These are phyloP conservation scores for Monosporascus sp. DNA, from an alignment of 2,329 filamentous ascomycete species.

Conservation along the genomic window DNA sequence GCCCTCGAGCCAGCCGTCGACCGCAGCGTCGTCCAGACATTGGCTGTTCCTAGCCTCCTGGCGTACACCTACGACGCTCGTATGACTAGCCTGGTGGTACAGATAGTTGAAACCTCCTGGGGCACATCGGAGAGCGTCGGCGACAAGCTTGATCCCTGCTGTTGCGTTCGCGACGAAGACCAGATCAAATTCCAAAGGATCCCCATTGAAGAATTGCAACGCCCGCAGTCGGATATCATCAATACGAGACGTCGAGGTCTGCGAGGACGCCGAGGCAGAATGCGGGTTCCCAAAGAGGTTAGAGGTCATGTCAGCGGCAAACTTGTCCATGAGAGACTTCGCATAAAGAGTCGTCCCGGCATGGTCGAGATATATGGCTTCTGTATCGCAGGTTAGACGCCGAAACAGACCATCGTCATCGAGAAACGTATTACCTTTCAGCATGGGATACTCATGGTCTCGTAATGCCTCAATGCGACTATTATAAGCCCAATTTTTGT, in stretches of 20 bases:
- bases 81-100: slow-evolving; percentile 82
- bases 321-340: slow-evolving; percentile 74
- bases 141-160: slow-evolving; percentile 58
- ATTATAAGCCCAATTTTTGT: slow-evolving; percentile 45
- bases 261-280: slow-evolving; percentile 77
- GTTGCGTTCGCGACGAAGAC: slow-evolving; percentile 61
- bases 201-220: slow-evolving; percentile 74
- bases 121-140: slow-evolving; percentile 67
- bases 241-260: slow-evolving; percentile 67
- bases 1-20: slow-evolving; percentile 60
- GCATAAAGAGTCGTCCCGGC: slow-evolving; percentile 84
- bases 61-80: slow-evolving; percentile 77
- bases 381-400: slow-evolving; percentile 36
- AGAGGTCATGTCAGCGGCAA: slow-evolving; percentile 71
- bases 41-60: slow-evolving; percentile 61
- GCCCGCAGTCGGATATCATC: slow-evolving; percentile 70
- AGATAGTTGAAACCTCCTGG: slow-evolving; percentile 73
- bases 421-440: slow-evolving; percentile 46
- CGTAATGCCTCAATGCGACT: slow-evolving; percentile 53
- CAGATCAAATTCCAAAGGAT: slow-evolving; percentile 77
- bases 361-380: slow-evolving; percentile 83
- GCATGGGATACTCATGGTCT: slow-evolving; percentile 62
- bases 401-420: neutral
- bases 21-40: slow-evolving; percentile 63
- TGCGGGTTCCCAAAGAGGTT: slow-evolving; percentile 89